Conservation (phyloP, 148 eudicot genomes). For the Rhododendron griersonianum region DNA sequence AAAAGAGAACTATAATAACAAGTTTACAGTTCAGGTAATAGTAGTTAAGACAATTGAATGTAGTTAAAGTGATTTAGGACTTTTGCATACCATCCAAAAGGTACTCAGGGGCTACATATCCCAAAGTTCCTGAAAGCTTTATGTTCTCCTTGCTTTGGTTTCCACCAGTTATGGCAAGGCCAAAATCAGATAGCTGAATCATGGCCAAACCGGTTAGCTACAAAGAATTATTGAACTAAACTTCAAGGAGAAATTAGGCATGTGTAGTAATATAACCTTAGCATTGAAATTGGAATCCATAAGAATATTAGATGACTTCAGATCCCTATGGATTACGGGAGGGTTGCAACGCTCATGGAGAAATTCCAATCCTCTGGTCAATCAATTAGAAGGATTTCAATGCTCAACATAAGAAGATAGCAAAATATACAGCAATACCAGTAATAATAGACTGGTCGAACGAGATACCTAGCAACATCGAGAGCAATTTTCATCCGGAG, state of each 20-base stretch:
- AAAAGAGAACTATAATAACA: neutral
- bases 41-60: neutral
- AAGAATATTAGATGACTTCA: slow-evolving; percentile 71
- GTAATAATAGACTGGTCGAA: neutral
- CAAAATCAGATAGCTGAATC: slow-evolving; percentile 74
- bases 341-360: slow-evolving; percentile 82
- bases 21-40: neutral
- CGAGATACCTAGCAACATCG: slow-evolving; percentile 66
- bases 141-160: slow-evolving; percentile 45
- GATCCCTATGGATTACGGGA: slow-evolving; percentile 71
- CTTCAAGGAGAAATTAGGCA: neutral
- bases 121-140: slow-evolving; percentile 59
- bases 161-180: slow-evolving; percentile 54
- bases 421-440: neutral
- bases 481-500: slow-evolving; percentile 76
- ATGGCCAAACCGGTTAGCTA: slow-evolving; percentile 2
- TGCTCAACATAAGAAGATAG: neutral
- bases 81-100: slow-evolving; percentile 63
- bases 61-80: neutral
- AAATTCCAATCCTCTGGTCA: slow-evolving; percentile 70
- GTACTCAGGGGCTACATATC: slow-evolving; percentile 85
- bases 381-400: neutral
- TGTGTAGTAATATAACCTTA: slow-evolving; percentile 45
- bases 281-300: slow-evolving; percentile 77
- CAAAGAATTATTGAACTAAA: neutral